Evolutionary conservation across 2,329 filamentous ascomycete species (phyloP).

Genomic region (Phoma sp.): DNA sequence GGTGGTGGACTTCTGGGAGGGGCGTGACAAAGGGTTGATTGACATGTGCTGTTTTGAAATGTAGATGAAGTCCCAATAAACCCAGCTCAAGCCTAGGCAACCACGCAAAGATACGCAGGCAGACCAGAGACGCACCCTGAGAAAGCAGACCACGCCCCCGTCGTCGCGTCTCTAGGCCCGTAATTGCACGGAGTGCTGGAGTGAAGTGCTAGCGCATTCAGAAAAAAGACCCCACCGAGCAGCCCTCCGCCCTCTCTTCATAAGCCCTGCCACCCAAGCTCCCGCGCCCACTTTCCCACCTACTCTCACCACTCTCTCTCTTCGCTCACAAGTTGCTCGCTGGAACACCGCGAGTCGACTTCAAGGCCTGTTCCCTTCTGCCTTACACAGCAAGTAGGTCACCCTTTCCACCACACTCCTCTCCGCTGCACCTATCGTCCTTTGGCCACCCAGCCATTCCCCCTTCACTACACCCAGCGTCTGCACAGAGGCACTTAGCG

Average conservation of each 20-base stretch:
- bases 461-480: constrained; percentile 20
- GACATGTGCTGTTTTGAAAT: constrained; percentile 27
- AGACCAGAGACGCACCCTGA: constrained; percentile 27
- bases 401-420: constrained; percentile 20
- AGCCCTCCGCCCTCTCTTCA: constrained; percentile 40
- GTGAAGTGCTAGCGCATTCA: constrained; percentile 44
- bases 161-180: constrained; percentile 34
- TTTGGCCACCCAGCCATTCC: constrained; percentile 21
- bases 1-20: constrained; percentile 14
- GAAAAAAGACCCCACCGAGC: constrained; percentile 46
- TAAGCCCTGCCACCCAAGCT: constrained; percentile 41
- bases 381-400: constrained; percentile 40
- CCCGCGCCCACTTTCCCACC: constrained; percentile 24
- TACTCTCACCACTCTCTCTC: constrained; percentile 14
- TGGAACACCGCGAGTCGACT: constrained; percentile 36
- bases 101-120: constrained; percentile 25
- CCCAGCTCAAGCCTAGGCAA: constrained; percentile 23
- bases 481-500: constrained; percentile 33
- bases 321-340: constrained; percentile 39
- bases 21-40: constrained; percentile 23
- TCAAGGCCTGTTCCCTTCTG: constrained; percentile 33
- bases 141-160: constrained; percentile 29
- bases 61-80: not conserved
- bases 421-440: constrained; percentile 22
- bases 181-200: constrained; percentile 38